A percentile compares a stretch with the other conserved stretches of the same genome.
phyloP scores from a whole-genome alignment of 169 alveolate genomes.

The Plasmodium yoelii region DNA sequence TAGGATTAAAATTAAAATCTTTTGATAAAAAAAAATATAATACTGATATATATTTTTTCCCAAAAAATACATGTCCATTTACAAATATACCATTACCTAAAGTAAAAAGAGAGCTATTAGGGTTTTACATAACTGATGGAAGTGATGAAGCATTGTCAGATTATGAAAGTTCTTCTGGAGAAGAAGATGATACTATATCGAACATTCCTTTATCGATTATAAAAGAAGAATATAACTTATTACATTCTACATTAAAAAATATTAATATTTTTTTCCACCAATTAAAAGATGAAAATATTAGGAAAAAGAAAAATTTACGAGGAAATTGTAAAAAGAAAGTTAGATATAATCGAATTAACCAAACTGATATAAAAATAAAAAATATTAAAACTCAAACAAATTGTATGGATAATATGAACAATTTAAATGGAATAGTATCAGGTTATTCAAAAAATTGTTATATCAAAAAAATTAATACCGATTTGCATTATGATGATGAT shows the following conservation, averaged over 20 bases:
- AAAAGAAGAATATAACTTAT: slow-evolving; percentile 38
- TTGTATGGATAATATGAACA: not conserved
- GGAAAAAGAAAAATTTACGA: not conserved
- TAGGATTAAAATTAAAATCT: slow-evolving; percentile 69
- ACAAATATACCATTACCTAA: slow-evolving; percentile 80
- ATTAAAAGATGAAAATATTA: slow-evolving; percentile 5
- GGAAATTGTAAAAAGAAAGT: not conserved
- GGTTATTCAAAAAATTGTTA: not conserved
- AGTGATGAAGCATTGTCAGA: slow-evolving; percentile 85
- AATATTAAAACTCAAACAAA: not conserved
- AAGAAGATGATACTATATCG: slow-evolving; percentile 6
- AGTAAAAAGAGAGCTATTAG: slow-evolving; percentile 69
- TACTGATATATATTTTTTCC: slow-evolving; percentile 78
- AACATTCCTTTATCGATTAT: slow-evolving; percentile 39
- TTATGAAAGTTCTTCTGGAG: slow-evolving; percentile 73
- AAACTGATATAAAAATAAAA: not conserved
- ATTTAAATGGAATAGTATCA: not conserved
- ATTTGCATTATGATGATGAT: not conserved
- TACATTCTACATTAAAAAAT: slow-evolving; percentile 16
- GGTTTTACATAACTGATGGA: slow-evolving; percentile 86
- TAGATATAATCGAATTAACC: not conserved
- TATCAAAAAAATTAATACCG: too few species aligned
- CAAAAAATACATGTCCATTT: slow-evolving; percentile 76
- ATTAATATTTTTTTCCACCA: slow-evolving; percentile 12
- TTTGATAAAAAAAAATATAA: slow-evolving; percentile 19